Evolutionary conservation across 2,329 filamentous ascomycete species (phyloP).

Genomic region (Trichoderma sp.): DNA sequence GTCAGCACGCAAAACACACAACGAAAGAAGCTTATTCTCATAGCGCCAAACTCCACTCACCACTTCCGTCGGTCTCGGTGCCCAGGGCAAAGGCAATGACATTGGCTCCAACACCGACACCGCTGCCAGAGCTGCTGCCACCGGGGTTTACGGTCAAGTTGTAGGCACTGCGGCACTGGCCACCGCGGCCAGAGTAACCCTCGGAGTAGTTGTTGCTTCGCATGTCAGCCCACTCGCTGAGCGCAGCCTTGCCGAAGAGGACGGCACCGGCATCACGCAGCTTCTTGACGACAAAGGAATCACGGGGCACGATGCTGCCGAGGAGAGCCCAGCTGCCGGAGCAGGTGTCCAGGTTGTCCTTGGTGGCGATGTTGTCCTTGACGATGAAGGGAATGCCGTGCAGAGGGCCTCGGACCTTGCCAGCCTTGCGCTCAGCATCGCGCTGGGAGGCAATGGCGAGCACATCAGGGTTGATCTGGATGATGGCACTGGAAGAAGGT

Average conservation of each 20-base stretch:
- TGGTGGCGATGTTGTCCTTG: constrained; percentile 69
- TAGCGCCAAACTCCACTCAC: constrained; percentile 33
- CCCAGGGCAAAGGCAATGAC: constrained; percentile 62
- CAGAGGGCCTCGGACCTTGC: constrained; percentile 59
- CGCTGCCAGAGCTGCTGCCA: constrained; percentile 66
- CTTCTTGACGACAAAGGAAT: constrained; percentile 60
- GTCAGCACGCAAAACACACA: background rate
- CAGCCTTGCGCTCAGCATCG: constrained; percentile 57
- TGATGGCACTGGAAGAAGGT: constrained; percentile 44
- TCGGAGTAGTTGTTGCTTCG: constrained; percentile 64
- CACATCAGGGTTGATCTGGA: constrained; percentile 67
- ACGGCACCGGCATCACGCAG: constrained; percentile 65
- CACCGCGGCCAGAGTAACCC: constrained; percentile 62
- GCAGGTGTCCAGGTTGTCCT: constrained; percentile 70
- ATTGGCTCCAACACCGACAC: constrained; percentile 61
- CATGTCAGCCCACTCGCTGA: constrained; percentile 76
- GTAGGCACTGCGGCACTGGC: constrained; percentile 63
- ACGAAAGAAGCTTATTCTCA: background rate
- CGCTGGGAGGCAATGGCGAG: constrained; percentile 57
- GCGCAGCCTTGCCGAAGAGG: constrained; percentile 65
- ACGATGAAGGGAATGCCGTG: constrained; percentile 74
- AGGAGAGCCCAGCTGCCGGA: constrained; percentile 66
- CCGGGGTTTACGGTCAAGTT: constrained; percentile 67
- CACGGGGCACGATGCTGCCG: constrained; percentile 63
- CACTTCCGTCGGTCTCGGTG: constrained; percentile 70